phyloP scores from a whole-genome alignment of 2,329 filamentous ascomycete genomes.

The Blastomyces silverae region DNA sequence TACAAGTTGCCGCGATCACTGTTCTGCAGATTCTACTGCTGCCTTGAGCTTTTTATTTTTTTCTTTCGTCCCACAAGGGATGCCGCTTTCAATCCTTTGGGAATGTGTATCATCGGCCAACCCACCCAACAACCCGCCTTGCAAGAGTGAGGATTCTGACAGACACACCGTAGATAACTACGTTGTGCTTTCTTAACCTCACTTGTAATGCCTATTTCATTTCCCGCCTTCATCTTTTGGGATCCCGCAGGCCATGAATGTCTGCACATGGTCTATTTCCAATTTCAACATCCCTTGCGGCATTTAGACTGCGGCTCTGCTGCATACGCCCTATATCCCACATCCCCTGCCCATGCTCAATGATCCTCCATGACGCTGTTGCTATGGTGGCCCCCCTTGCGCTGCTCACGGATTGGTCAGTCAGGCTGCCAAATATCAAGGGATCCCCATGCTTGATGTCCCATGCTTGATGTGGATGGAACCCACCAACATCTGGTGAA shows the following conservation, averaged over 20 bases:
- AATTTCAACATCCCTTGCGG: neutral
- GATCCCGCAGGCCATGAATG: neutral
- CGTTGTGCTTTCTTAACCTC: neutral
- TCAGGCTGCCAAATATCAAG: neutral
- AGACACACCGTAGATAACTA: neutral
- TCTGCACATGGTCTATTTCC: too few relatives aligned
- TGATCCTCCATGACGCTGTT: neutral
- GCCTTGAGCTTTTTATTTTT: neutral
- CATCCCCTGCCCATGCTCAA: neutral
- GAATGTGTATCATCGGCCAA: neutral
- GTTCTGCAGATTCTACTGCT: neutral
- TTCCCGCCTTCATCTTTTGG: neutral
- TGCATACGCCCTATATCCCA: constrained; percentile 1
- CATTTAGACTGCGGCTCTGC: neutral
- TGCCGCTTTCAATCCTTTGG: neutral
- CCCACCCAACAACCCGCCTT: too few relatives aligned
- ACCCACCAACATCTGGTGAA: neutral
- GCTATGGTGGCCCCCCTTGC: neutral
- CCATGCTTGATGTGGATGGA: too few relatives aligned
- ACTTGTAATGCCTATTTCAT: neutral
- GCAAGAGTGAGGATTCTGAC: neutral
- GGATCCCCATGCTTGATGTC: neutral
- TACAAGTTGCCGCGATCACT: neutral
- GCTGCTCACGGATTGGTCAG: neutral
- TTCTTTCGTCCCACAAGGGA: neutral